phyloP scores from a whole-genome alignment of 129 eudicot genomes.

The Oenanthe sinensis region DNA sequence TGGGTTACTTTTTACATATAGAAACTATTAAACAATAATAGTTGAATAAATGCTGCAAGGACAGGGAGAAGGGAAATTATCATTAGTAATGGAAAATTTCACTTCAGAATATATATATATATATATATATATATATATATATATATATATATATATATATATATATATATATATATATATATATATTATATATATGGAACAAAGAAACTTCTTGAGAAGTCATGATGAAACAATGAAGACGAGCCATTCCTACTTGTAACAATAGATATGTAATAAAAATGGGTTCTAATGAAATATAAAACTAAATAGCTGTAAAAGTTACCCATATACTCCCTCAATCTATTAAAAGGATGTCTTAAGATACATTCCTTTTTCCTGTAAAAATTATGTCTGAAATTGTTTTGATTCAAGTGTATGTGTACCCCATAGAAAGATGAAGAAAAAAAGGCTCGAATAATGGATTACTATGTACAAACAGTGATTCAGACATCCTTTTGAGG shows the following conservation, averaged over 20 bases:
- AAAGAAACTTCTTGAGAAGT: no score
- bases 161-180: no score
- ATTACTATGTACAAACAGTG: neutral
- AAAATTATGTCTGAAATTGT: neutral
- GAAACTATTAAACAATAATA: no score
- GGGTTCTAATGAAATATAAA: neutral
- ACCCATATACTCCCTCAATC: neutral
- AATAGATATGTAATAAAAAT: neutral
- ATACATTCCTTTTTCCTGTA: no score
- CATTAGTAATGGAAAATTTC: no score
- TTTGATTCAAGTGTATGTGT: neutral
- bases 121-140: no score
- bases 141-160: no score
- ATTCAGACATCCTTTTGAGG: neutral
- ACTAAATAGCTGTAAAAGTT: neutral
- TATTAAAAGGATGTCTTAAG: neutral
- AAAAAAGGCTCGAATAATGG: neutral
- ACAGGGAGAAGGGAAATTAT: no score
- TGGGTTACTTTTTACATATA: no score
- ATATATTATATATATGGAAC: no score
- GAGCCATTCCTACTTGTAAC: neutral
- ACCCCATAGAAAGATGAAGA: neutral
- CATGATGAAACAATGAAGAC: neutral
- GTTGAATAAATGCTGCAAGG: no score
- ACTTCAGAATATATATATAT: no score